Base-by-base conservation (phyloP, 768 basidiomycete genomes). In the Mycena alexandri region DNA sequence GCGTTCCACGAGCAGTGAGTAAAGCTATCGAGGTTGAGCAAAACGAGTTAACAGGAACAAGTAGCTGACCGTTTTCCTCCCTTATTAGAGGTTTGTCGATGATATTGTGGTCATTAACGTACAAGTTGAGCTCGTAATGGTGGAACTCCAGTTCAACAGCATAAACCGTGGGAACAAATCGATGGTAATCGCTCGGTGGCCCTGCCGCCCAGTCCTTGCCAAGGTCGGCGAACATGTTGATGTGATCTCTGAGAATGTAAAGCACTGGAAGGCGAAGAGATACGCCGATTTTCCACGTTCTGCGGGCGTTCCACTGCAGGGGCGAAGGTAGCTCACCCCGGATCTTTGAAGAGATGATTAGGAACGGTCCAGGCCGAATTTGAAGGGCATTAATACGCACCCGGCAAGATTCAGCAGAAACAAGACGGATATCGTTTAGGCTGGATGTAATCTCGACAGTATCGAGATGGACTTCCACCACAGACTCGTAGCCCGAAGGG, bases 81-180 rank as follows among this genome's bases (percentile, higher is more conserved):
- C 80, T 81, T 63, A 90, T 81, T 38, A 90, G 80, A 3, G 96
- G 95, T 67, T 92, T 93, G 81, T 98, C 95, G 55, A 99, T 93
- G 75, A 99, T 94, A 75, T 99, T 99, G 74, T 95, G 95, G 77
- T 99, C 97, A 75, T 99, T 99, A 57, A 93, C 89, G 75, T 94
- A 96, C 25, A 93, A 76, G 71, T 92, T 91, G 55, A 97, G 75
- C 65, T 88, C 85, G 78, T 90, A 96, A 73, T 94, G 89, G 75
- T 90, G 84, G 65, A 98, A 77, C 62, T 89, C 84, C 53, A 98
- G 70, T 54, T 91, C 83, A 69, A 96, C 78, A 17, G 77, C 77
- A 78, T 99, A 99, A 9, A 89, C 75, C 77, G 87, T 94, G 0
- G 97, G 96, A 22, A 95, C 84, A 77, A 96, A 99, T 51, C 89